phyloP scores from a whole-genome alignment of 169 alveolate genomes.

The Condylostoma magnum region DNA sequence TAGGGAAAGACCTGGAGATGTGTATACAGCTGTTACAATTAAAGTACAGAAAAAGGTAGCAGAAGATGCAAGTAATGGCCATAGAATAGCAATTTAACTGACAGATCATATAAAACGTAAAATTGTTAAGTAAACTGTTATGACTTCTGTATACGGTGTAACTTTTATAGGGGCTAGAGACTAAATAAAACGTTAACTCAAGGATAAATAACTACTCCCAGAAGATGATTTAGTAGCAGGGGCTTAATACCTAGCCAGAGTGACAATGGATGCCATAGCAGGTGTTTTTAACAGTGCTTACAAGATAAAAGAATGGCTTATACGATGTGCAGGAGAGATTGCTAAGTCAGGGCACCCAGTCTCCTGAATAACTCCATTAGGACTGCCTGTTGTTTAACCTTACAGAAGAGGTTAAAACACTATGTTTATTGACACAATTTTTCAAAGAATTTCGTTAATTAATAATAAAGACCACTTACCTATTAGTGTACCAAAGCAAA shows the following conservation, averaged over 20 bases:
- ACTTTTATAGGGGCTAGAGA: slow-evolving; percentile 92
- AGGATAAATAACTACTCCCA: slow-evolving; percentile 55
- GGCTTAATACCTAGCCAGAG: slow-evolving; percentile 83
- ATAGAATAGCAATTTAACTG: slow-evolving; percentile 69
- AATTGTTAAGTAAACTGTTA: slow-evolving; percentile 97
- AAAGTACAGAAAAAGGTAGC: slow-evolving; percentile 59
- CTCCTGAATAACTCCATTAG: slow-evolving; percentile 94
- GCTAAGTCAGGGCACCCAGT: slow-evolving; percentile 90
- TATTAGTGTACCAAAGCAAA: slow-evolving; percentile 71
- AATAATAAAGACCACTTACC: slow-evolving; percentile 45
- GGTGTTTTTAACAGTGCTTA: slow-evolving; percentile 93
- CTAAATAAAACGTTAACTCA: slow-evolving; percentile 78
- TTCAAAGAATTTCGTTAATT: slow-evolving; percentile 82
- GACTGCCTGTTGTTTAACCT: slow-evolving; percentile 95
- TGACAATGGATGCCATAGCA: slow-evolving; percentile 89
- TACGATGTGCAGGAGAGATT: slow-evolving; percentile 87
- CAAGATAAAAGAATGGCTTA: slow-evolving; percentile 93
- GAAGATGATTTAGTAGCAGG: slow-evolving; percentile 38
- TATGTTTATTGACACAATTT: slow-evolving; percentile 76
- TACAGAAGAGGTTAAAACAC: slow-evolving; percentile 75
- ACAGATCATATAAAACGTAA: slow-evolving; percentile 84
- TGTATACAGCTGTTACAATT: slow-evolving; percentile 89
- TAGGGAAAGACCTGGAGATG: slow-evolving; percentile 94
- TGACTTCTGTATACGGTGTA: slow-evolving; percentile 98
- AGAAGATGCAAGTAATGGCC: slow-evolving; percentile 34